These are phyloP conservation scores for Elsinoe perseae DNA, from an alignment of 2,329 filamentous ascomycete species.

Conservation along the genomic window DNA sequence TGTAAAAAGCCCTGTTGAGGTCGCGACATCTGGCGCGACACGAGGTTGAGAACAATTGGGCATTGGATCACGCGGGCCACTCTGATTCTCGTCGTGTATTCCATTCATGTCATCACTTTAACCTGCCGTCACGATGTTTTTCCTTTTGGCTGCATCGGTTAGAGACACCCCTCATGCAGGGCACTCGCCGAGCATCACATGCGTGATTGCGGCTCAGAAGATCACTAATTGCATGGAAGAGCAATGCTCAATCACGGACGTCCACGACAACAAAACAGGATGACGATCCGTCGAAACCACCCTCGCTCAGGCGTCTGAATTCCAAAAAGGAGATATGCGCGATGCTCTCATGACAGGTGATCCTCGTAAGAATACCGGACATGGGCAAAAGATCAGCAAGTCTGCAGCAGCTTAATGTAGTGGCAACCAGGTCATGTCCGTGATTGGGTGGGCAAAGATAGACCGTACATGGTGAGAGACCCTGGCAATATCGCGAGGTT, in stretches of 20 bases:
- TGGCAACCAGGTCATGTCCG: neutral
- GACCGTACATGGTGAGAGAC: constrained; percentile 1
- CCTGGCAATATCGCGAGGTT: constrained; percentile 10
- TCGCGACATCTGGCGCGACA: constrained; percentile 7
- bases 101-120: neutral
- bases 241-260: neutral
- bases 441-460: constrained; percentile 13
- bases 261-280: neutral
- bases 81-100: neutral
- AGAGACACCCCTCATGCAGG: constrained; percentile 5
- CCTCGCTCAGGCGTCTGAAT: neutral
- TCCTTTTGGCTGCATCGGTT: constrained; percentile 9
- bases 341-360: neutral
- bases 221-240: neutral
- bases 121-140: neutral
- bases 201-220: constrained; percentile 5
- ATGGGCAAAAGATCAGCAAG: neutral
- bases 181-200: constrained; percentile 10
- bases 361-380: constrained; percentile 1
- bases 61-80: neutral
- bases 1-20: neutral
- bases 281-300: neutral
- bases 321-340: constrained; percentile 1
- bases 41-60: neutral
- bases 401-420: neutral